Evolutionary conservation across 306 rosid species (phyloP).

Genomic region (Quercus wislizeni): DNA sequence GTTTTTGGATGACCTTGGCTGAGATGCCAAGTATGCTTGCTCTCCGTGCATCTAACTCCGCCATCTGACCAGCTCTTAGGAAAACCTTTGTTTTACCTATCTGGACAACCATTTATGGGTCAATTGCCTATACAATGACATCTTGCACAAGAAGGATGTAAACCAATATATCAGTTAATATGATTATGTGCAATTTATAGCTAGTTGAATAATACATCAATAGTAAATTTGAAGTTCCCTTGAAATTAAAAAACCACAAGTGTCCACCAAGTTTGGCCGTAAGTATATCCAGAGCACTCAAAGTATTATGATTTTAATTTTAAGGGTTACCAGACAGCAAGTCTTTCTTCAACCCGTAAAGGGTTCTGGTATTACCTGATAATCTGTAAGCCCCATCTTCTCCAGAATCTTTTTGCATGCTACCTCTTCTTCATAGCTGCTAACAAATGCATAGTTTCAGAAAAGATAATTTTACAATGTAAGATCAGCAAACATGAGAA

Average conservation of each 20-base stretch:
- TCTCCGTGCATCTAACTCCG: slow-evolving; percentile 75
- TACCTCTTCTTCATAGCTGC: slow-evolving; percentile 67
- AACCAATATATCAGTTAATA: not conserved
- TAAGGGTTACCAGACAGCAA: slow-evolving; percentile 2
- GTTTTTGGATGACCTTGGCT: slow-evolving; percentile 64
- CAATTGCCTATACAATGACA: slow-evolving; percentile 14
- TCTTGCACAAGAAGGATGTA: slow-evolving; percentile 16
- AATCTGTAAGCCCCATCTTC: slow-evolving; percentile 68
- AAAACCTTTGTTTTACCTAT: slow-evolving; percentile 77
- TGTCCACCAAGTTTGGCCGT: slow-evolving; percentile 3
- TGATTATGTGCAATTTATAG: slow-evolving; percentile 6
- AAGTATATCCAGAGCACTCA: slow-evolving; percentile 8
- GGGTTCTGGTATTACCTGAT: slow-evolving; percentile 63
- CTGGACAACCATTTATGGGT: slow-evolving; percentile 40
- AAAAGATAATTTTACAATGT: slow-evolving; percentile 17
- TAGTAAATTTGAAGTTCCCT: slow-evolving; percentile 17
- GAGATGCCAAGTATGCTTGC: slow-evolving; percentile 45
- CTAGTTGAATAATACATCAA: slow-evolving; percentile 1
- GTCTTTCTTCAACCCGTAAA: slow-evolving; percentile 4
- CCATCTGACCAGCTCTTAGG: slow-evolving; percentile 90
- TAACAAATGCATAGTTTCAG: slow-evolving; percentile 33
- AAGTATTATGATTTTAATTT: slow-evolving; percentile 2
- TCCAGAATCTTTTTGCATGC: slow-evolving; percentile 62
- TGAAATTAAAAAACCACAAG: not conserved
- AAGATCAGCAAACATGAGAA: slow-evolving; percentile 21